Percentiles rank a stretch among this genome's conserved stretches.
Conservation (phyloP, 129 eudicot genomes). For the Dittrichia graveolens region DNA sequence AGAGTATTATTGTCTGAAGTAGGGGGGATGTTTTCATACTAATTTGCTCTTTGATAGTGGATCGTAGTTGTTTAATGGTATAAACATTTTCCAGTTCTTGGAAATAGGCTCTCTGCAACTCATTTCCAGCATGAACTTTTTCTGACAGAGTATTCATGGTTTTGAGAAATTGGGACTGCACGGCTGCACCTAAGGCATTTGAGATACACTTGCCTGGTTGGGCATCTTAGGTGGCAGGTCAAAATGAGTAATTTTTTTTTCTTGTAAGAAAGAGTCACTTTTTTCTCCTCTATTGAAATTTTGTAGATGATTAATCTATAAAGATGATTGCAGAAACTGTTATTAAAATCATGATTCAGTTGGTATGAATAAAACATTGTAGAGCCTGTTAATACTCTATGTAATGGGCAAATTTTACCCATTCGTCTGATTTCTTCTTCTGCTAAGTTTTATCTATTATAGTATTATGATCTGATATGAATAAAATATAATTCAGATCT, state of each 20-base stretch:
- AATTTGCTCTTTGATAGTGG: no score
- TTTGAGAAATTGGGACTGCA: no score
- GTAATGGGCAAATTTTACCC: not conserved
- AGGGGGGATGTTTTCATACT: no score
- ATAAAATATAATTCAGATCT: not conserved
- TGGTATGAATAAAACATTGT: not conserved
- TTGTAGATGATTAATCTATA: not conserved
- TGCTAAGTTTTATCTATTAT: not conserved
- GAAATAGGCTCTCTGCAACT: not conserved
- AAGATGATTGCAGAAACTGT: not conserved
- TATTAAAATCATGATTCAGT: not conserved
- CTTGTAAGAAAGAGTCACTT: no score
- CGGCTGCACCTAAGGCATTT: no score
- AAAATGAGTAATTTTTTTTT: no score
- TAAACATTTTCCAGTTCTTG: not conserved
- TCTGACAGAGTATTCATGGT: no score
- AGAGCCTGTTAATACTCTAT: not conserved
- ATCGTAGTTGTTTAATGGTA: not conserved
- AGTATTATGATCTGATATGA: not conserved
- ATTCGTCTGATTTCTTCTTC: not conserved
- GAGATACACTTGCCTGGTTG: no score
- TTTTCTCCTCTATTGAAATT: no score
- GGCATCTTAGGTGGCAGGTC: no score
- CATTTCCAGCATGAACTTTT: no score
- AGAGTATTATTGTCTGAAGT: no score